Conservation (phyloP, 2,329 filamentous ascomycete species). For the Salinomyces thailandicus region DNA sequence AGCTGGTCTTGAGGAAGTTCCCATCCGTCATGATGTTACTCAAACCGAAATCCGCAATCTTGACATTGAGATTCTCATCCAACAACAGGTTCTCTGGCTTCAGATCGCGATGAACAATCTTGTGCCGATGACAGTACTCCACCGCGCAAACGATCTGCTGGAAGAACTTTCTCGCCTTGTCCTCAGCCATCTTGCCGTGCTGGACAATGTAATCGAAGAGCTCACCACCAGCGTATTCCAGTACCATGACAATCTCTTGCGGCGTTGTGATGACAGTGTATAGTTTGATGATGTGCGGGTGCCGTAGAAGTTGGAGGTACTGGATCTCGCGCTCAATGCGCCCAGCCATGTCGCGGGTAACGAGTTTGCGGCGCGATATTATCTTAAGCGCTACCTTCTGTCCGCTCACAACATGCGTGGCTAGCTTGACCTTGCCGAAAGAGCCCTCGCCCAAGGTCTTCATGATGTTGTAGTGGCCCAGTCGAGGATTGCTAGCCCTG, state of each 20-base stretch:
- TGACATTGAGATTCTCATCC: slow-evolving; percentile 92
- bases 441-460: slow-evolving; percentile 90
- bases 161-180: slow-evolving; percentile 92
- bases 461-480: slow-evolving; percentile 85
- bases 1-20: slow-evolving; percentile 97
- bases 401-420: slow-evolving; percentile 79
- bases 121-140: slow-evolving; percentile 97
- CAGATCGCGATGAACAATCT: slow-evolving; percentile 94
- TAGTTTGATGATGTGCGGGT: slow-evolving; percentile 98
- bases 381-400: slow-evolving; percentile 98
- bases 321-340: slow-evolving; percentile 96
- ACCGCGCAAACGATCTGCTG: slow-evolving; percentile 98
- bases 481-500: slow-evolving; percentile 35
- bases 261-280: slow-evolving; percentile 93
- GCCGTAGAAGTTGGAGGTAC: slow-evolving; percentile 86
- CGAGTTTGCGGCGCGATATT: slow-evolving; percentile 89
- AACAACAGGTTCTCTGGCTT: slow-evolving; percentile 95
- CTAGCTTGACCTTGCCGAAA: slow-evolving; percentile 97
- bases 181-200: slow-evolving; percentile 81
- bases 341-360: slow-evolving; percentile 95
- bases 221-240: slow-evolving; percentile 93
- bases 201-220: slow-evolving; percentile 97
- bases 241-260: slow-evolving; percentile 95
- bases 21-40: slow-evolving; percentile 99
- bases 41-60: slow-evolving; percentile 96